Percentiles rank a stretch among this genome's conserved stretches.
Conservation (phyloP, 2,329 filamentous ascomycete species). For the Blastomyces parvus region DNA sequence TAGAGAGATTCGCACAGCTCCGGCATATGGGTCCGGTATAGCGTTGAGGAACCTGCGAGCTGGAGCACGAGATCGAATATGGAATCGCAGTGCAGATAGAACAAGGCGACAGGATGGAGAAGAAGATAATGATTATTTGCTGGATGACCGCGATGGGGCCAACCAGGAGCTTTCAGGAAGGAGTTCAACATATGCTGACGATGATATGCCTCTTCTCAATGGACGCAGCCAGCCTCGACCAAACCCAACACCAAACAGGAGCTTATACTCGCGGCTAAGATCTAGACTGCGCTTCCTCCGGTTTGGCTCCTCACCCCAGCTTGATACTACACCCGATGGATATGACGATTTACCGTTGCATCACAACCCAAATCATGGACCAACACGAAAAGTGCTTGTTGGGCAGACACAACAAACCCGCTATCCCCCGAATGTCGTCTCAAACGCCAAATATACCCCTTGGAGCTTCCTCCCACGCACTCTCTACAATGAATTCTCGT, state of each 20-base stretch:
- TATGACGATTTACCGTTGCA: slow-evolving; percentile 24
- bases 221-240: slow-evolving; percentile 28
- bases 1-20: slow-evolving; percentile 13
- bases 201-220: slow-evolving; percentile 65
- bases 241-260: slow-evolving; percentile 24
- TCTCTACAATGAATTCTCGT: slow-evolving; percentile 97
- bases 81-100: slow-evolving; percentile 23
- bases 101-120: slow-evolving; percentile 39
- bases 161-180: slow-evolving; percentile 51
- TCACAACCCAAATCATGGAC: slow-evolving; percentile 26
- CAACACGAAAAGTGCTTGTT: slow-evolving; percentile 65
- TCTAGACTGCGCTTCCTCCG: slow-evolving; percentile 56
- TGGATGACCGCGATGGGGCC: slow-evolving; percentile 53
- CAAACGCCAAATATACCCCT: slow-evolving; percentile 95
- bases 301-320: slow-evolving; percentile 45
- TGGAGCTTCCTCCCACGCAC: slow-evolving; percentile 91
- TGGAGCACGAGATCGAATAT: slow-evolving; percentile 37
- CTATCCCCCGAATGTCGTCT: slow-evolving; percentile 84
- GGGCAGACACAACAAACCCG: slow-evolving; percentile 62
- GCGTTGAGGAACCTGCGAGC: slow-evolving; percentile 43
- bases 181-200: slow-evolving; percentile 50
- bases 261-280: slow-evolving; percentile 40
- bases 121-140: slow-evolving; percentile 57
- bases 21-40: slow-evolving; percentile 31
- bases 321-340: slow-evolving; percentile 11